Base-by-base conservation (phyloP, 139 green algal genomes). In the Picochlorum sp. region DNA sequence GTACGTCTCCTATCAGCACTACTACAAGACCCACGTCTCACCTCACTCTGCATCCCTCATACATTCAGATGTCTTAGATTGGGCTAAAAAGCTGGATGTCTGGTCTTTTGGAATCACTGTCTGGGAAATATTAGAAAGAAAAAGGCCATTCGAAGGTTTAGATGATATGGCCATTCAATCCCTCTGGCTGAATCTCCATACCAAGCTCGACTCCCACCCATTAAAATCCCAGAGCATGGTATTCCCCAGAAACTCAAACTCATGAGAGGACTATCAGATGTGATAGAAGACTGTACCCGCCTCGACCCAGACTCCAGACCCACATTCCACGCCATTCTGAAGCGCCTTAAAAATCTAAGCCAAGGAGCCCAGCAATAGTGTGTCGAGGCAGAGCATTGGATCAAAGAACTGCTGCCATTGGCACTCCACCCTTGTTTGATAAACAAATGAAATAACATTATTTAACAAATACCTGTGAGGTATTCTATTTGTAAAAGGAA, bases 51-150 rank as follows among this genome's bases (percentile, higher is more conserved):
- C 2, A 3, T 7, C 6, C 11, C 5, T 32, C 23, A 38, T 49
- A 45, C n/a, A 49, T n/a, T 38, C 3, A 38, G 4, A 41, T 49
- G 44, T 26, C 37, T 16, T 28, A 4, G 49, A 62, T 14, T 54
- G 47, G 47, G 47, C 47, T 0, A 54, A 20, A 26, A 73, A 73
- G 24, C 62, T 65, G 18, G 72, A 79, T 45, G 72, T 79, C 21
- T 75, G 63, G 32, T 65, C 65, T 6, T 78, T 78, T 49, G 71
- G 71, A 4, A 66, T 78, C 23, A 34, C 45, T n/a, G 45, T 79
- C 47, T 79, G 50, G 49, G 72, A 79, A 50, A 37, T 86, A n/a
- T 26, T 79, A 21, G 71, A 69, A 49, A 69, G 73, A 57, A 55
- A 69, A 66, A 63, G 73, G 26, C 80, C 80, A 11, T 85, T 65